Evolutionary conservation across 2,329 filamentous ascomycete genomes (phyloP).

Genomic region (Colletotrichum navitas): DNA sequence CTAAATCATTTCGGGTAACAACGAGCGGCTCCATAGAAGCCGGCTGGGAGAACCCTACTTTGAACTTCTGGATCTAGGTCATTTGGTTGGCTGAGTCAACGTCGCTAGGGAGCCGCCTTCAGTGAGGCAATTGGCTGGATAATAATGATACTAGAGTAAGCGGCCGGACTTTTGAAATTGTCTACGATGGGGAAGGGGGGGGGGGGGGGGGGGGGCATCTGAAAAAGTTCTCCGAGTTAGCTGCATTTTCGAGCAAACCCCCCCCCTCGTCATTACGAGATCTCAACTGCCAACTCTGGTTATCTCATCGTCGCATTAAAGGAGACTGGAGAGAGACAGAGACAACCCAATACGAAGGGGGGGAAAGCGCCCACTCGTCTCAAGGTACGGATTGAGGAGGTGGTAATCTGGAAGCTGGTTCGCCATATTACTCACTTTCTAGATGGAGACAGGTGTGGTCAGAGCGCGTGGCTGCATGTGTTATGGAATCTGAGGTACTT

Average conservation of each 20-base stretch:
- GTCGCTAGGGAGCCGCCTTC: neutral
- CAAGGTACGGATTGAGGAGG: constrained; percentile 31
- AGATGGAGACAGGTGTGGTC: neutral
- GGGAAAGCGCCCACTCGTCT: constrained; percentile 1
- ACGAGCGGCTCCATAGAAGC: constrained; percentile 7
- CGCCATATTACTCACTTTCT: constrained; percentile 15
- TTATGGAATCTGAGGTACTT: no score
- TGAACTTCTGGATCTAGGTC: constrained; percentile 1
- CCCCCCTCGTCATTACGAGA: neutral
- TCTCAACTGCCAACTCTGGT: constrained; percentile 24
- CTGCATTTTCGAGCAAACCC: neutral
- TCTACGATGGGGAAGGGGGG: neutral
- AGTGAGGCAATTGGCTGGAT: neutral
- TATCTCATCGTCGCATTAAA: constrained; percentile 13
- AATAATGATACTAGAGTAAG: neutral
- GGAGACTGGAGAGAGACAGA: neutral
- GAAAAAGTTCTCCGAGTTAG: neutral
- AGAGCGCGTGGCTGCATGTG: neutral
- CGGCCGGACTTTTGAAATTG: constrained; percentile 1
- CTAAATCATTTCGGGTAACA: neutral
- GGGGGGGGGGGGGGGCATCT: neutral
- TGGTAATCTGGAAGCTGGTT: neutral
- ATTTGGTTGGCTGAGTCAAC: constrained; percentile 12
- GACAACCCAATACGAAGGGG: neutral
- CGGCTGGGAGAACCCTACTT: constrained; percentile 20